A percentile compares a stretch with the other conserved stretches of the same genome.
phyloP scores from a whole-genome alignment of 2,329 filamentous ascomycete species.

The Akanthomyces muscarius region DNA sequence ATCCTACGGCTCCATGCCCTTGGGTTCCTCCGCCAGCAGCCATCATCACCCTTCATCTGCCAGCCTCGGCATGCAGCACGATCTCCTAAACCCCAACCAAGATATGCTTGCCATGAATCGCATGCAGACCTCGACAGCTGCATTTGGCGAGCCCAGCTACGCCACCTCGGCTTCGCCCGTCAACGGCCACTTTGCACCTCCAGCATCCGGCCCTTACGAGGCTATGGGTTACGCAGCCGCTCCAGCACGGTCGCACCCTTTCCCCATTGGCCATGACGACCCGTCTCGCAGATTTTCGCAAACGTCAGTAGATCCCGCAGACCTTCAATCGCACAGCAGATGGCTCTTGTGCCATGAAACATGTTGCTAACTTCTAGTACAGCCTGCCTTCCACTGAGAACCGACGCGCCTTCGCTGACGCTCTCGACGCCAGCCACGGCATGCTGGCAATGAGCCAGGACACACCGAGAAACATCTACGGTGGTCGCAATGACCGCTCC shows the following conservation, averaged over 20 bases:
- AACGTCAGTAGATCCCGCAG: conserved; percentile 66
- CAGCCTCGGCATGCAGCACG: conserved; percentile 33
- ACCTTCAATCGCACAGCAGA: conserved; percentile 26
- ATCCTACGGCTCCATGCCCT: conserved; percentile 67
- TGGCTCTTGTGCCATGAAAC: conserved; percentile 44
- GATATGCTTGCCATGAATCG: conserved; percentile 71
- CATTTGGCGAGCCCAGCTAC: conserved; percentile 67
- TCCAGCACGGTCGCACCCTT: conserved; percentile 50
- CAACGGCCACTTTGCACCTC: conserved; percentile 58
- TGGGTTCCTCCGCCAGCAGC: conserved; percentile 71
- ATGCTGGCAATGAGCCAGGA: conserved; percentile 97
- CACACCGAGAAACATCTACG: conserved; percentile 86
- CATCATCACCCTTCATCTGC: conserved; percentile 57
- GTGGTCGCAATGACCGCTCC: conserved; percentile 60
- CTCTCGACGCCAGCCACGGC: conserved; percentile 85
- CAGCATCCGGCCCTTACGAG: conserved; percentile 67
- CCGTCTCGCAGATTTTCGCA: conserved; percentile 70
- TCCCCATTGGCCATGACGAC: conserved; percentile 55
- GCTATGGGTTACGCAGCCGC: conserved; percentile 70
- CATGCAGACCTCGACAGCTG: conserved; percentile 54
- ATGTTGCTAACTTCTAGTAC: conserved; percentile 21
- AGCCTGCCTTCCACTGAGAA: conserved; percentile 45
- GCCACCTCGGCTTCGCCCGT: conserved; percentile 65
- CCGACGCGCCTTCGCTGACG: conserved; percentile 75
- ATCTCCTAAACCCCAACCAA: conserved; percentile 68